These are phyloP conservation scores for Aspergillus bertholletiae DNA, from an alignment of 495 filamentous ascomycete species.

Conservation along the genomic window DNA sequence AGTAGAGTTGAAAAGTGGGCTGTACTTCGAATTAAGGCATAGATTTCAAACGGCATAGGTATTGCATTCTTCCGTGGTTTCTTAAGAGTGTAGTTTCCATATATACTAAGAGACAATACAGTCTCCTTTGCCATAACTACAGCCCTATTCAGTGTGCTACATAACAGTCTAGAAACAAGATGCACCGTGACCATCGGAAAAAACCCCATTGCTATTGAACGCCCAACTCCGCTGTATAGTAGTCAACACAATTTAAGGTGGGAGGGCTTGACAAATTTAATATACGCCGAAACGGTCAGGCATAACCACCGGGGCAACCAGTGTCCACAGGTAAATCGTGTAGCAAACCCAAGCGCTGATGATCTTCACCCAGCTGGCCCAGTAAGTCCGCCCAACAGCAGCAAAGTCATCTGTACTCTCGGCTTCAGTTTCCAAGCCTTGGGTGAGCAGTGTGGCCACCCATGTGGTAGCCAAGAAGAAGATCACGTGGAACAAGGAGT, in stretches of 20 bases:
- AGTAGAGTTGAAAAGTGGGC: too few relatives aligned
- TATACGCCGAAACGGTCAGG: constrained; percentile 76
- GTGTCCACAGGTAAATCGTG: constrained; percentile 86
- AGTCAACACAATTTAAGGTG: background rate
- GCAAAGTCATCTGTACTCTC: constrained; percentile 70
- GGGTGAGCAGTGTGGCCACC: constrained; percentile 90
- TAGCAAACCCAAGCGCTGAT: constrained; percentile 97
- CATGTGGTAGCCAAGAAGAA: constrained; percentile 95
- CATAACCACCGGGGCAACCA: constrained; percentile 80
- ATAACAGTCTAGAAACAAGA: background rate
- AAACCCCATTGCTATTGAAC: background rate
- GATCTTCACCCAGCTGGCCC: constrained; percentile 99
- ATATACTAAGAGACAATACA: background rate
- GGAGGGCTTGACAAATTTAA: background rate
- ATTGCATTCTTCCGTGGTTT: too few relatives aligned
- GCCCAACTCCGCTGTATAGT: constrained; percentile 7
- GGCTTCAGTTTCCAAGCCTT: constrained; percentile 67
- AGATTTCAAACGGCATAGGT: too few relatives aligned
- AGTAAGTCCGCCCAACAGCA: constrained; percentile 90
- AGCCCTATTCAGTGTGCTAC: background rate
- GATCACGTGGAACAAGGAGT: constrained; percentile 94
- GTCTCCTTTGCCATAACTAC: background rate
- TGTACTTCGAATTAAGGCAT: too few relatives aligned
- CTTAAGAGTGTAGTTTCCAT: too few relatives aligned
- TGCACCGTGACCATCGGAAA: background rate